A percentile compares a stretch with the other conserved stretches of the same genome.
Evolutionary conservation across 768 basidiomycete species (phyloP).

Genomic region (Leccinum rimulosum): DNA sequence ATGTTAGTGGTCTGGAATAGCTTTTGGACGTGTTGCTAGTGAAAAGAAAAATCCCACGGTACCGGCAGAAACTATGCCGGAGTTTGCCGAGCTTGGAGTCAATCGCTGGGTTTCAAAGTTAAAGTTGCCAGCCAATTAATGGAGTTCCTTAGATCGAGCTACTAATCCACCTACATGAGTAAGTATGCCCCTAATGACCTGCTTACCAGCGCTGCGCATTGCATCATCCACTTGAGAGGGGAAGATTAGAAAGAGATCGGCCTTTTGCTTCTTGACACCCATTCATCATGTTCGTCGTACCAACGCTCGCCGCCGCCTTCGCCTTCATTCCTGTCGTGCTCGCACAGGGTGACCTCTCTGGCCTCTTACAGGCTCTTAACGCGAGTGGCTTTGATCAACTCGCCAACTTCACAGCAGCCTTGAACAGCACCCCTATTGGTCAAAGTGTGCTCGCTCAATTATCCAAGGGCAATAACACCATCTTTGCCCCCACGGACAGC

Average conservation of each 20-base stretch:
- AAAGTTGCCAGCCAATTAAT: neutral
- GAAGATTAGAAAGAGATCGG: neutral
- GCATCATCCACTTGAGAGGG: slow-evolving; percentile 14
- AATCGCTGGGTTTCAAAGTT: slow-evolving; percentile 4
- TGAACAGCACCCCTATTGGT: slow-evolving; percentile 47
- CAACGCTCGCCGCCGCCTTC: slow-evolving; percentile 10
- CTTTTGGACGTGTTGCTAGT: neutral
- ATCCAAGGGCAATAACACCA: slow-evolving; percentile 43
- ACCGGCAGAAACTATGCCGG: slow-evolving; percentile 6
- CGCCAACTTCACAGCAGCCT: slow-evolving; percentile 34
- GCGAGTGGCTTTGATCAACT: slow-evolving; percentile 41
- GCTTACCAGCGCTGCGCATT: slow-evolving; percentile 23
- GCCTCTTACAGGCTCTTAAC: slow-evolving; percentile 39
- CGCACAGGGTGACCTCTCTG: slow-evolving; percentile 32
- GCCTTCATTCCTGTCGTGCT: slow-evolving; percentile 27
- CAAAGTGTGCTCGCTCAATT: slow-evolving; percentile 42
- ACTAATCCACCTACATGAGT: neutral
- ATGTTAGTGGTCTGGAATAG: slow-evolving; percentile 32
- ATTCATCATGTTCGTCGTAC: slow-evolving; percentile 20
- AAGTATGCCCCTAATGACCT: neutral
- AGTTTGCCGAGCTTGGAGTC: slow-evolving; percentile 10
- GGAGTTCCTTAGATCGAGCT: neutral
- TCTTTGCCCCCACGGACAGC: slow-evolving; percentile 57
- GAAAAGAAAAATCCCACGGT: neutral
- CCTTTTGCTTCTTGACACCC: neutral